Evolutionary conservation across 164 flowering plant species (phyloP), one percentile per base, ranked within the genome.

Genomic region (Sedum album): DNA sequence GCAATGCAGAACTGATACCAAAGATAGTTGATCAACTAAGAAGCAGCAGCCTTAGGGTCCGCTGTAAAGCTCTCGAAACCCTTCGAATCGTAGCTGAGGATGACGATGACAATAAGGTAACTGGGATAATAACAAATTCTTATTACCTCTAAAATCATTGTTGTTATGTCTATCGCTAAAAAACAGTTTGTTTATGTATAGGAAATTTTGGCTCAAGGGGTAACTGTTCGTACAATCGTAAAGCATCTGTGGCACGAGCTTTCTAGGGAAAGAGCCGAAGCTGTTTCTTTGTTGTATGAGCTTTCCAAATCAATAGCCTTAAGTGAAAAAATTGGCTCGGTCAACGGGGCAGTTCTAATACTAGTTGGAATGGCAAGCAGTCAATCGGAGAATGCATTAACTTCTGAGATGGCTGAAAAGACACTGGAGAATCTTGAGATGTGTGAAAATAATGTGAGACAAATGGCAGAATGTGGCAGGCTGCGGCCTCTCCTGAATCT

Each of bases 381-480:
- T 82, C 85, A 88, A 31, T 88, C 94, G 2, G 97, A 94, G 71
- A 85, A 87, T 78, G 25, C 86, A 65, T 66, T 78, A 72, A 83
- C 91, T 57, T 87, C 88, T 60, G 92, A 88, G 76, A 92, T 80
- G 72, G 99, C 97, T 71, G 94, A 90, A 13, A 82, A 74, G 73
- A 90, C 96, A 41, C 82, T 94, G 65, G 90, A 84, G 71, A 94
- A 94, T 80, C 82, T 94, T 74, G 96, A 81, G 74, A 84, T 65
- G 68, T 84, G 81, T 70, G 97, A 91, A 79, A 87, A 78, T 72
- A 91, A 94, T 84, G 92, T 94, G 63, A 74, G 77, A 68, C 96
- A 91, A 80, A 91, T 94, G 99, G 99, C 99, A 77, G 96, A 85
- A 73, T 84, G 79, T 84, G 97, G 99, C 69, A 82, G 96, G 85